These are phyloP conservation scores for Diaporthe citri DNA, from an alignment of 2,329 filamentous ascomycete species.

Conservation along the genomic window DNA sequence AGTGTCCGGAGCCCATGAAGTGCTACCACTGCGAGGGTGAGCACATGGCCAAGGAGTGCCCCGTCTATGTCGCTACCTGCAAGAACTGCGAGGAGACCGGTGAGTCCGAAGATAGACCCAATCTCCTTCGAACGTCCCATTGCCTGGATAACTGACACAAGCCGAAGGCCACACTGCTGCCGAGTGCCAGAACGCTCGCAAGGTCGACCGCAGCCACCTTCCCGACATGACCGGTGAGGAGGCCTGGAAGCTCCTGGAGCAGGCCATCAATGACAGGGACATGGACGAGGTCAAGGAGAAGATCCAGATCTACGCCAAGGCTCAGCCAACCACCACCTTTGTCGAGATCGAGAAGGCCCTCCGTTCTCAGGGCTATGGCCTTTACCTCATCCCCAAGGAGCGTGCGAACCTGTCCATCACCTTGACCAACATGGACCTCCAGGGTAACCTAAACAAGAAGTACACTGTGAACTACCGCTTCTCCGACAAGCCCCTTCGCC, in stretches of 20 bases:
- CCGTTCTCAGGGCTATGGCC: conserved; percentile 63
- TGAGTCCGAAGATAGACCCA: conserved; percentile 48
- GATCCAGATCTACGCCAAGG: conserved; percentile 72
- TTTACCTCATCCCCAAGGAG: conserved; percentile 75
- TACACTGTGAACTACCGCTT: conserved; percentile 75
- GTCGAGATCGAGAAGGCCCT: conserved; percentile 71
- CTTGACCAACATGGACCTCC: conserved; percentile 79
- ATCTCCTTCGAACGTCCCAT: background rate
- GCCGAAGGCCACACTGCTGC: conserved; percentile 65
- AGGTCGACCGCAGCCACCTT: conserved; percentile 66
- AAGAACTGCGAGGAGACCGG: conserved; percentile 73
- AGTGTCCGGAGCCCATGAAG: conserved; percentile 58
- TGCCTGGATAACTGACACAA: conserved; percentile 32
- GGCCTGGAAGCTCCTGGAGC: conserved; percentile 69
- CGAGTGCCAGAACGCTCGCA: conserved; percentile 71
- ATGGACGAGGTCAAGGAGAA: conserved; percentile 73
- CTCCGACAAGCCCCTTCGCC: conserved; percentile 67
- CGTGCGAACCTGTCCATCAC: conserved; percentile 65
- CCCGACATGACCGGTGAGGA: conserved; percentile 63
- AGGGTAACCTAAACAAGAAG: conserved; percentile 75
- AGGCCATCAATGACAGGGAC: conserved; percentile 66
- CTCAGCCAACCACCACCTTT: conserved; percentile 69
- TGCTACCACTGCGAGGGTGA: conserved; percentile 61
- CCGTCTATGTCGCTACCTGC: conserved; percentile 64
- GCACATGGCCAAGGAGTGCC: conserved; percentile 67